Base-by-base conservation (phyloP, 192 early-diverging fungal species). In the Linnemannia exigua region DNA sequence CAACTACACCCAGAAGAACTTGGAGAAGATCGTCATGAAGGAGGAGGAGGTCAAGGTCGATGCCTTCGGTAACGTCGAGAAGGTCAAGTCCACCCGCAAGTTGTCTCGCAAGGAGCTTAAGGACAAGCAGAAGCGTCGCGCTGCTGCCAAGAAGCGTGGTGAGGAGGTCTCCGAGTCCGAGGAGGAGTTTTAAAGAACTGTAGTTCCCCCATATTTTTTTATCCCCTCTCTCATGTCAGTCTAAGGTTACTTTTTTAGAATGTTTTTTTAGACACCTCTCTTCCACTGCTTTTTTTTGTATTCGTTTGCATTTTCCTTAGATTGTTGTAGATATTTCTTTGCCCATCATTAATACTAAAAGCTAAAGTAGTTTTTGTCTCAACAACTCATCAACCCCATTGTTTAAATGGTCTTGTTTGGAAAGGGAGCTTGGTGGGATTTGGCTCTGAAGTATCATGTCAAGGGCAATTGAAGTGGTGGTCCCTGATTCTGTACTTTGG, bases 11-110 rank as follows among this genome's bases (percentile, higher is more conserved):
- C 87, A 88, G 79, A 87, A 89, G 71, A 88, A 88, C 84, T 77
- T 82, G 50, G 87, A 88, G 50, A 82, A 41, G 47, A 76, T 88
- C n/a, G 88, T 86, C 14, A 87, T 89, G 74, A 84, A 89, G 77
- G 90, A 89, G 47, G 84, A 81, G 33, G 90, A 90, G 72, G 79
- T 79, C 72, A 79, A 84, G 70, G 80, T 91, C 52, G 95, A 96
- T 89, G 94, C 93, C 63, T 92, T 94, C 72, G 95, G 95, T 82
- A 96, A 95, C 90, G 93, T 93, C 41, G 77, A 90, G 82, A 94
- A 95, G 88, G 94, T 93, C 90, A 87, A 89, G 84, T 93, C 91
- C 75, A 91, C 92, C 79, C 86, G 80, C 82, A 90, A 89, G 84
- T 82, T 91, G 58, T 84, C 89, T 67, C 88, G 88, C 87, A 89